phyloP scores from a whole-genome alignment of 2,329 filamentous ascomycete species.

The Trichoderma koningii region DNA sequence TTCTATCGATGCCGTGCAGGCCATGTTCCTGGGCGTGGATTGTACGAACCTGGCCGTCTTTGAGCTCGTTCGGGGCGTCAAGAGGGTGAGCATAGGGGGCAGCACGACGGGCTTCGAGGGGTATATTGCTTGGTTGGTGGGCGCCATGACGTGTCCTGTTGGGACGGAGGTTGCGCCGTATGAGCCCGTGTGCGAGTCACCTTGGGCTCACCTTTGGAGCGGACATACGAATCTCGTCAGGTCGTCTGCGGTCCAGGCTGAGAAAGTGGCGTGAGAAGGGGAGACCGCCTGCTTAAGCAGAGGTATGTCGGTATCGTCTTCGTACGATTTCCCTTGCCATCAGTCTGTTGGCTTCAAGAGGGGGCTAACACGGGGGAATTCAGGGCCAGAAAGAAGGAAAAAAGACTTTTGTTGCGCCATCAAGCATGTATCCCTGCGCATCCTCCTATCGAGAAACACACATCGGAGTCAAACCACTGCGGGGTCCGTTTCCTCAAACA shows the following conservation, averaged over 20 bases:
- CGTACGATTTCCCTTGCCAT: not conserved
- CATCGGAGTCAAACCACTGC: not conserved
- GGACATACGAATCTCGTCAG: constrained; percentile 11
- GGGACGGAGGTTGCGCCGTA: constrained; percentile 32
- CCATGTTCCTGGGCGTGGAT: constrained; percentile 43
- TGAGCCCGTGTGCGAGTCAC: constrained; percentile 21
- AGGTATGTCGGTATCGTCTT: not conserved
- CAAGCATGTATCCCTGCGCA: constrained; percentile 20
- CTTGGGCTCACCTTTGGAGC: constrained; percentile 32
- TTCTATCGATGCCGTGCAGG: constrained; percentile 44
- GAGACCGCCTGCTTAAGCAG: not conserved
- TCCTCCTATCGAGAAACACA: not conserved
- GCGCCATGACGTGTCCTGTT: constrained; percentile 40
- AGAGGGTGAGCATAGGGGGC: constrained; percentile 41
- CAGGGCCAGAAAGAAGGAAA: not conserved
- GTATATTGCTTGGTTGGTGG: constrained; percentile 47
- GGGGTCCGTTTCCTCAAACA: not conserved
- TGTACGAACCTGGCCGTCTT: constrained; percentile 45
- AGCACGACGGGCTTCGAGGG: constrained; percentile 46
- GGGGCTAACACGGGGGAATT: not conserved
- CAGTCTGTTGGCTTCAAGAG: not conserved
- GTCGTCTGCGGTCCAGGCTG: not conserved
- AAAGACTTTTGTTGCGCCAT: constrained; percentile 16
- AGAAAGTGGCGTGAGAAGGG: not conserved
- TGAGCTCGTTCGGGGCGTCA: constrained; percentile 47